These are phyloP conservation scores for Aspergillus candidus DNA, from an alignment of 2,329 filamentous ascomycete species.

Conservation along the genomic window DNA sequence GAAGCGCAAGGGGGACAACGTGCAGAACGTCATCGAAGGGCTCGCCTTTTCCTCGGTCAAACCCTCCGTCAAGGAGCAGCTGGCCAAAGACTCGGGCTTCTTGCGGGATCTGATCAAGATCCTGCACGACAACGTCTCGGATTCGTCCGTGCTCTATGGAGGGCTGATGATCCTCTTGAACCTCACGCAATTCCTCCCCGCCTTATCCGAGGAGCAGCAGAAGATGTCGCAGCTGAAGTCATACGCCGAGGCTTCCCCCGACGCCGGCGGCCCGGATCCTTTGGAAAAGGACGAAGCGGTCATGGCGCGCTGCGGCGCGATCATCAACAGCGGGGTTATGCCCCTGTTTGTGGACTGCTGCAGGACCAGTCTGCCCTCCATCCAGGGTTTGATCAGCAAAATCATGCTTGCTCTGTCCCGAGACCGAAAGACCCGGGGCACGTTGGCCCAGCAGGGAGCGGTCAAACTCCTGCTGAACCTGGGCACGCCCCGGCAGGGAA, in stretches of 20 bases:
- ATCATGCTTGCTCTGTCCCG: slow-evolving; percentile 74
- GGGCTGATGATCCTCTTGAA: slow-evolving; percentile 81
- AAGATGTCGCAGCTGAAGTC: slow-evolving; percentile 87
- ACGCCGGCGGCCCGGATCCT: slow-evolving; percentile 56
- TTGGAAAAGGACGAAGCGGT: slow-evolving; percentile 74
- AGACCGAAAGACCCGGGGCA: slow-evolving; percentile 65
- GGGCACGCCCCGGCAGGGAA: slow-evolving; percentile 44
- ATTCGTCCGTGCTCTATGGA: slow-evolving; percentile 73
- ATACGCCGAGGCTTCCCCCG: slow-evolving; percentile 79
- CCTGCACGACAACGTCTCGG: slow-evolving; percentile 46
- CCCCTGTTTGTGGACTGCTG: slow-evolving; percentile 70
- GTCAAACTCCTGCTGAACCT: slow-evolving; percentile 74
- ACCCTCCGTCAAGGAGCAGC: slow-evolving; percentile 73
- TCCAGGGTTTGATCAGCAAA: slow-evolving; percentile 63
- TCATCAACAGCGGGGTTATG: slow-evolving; percentile 73
- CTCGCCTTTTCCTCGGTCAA: slow-evolving; percentile 87
- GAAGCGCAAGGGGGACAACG: slow-evolving; percentile 43
- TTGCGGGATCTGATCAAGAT: slow-evolving; percentile 59
- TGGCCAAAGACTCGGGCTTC: slow-evolving; percentile 63
- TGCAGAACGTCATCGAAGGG: slow-evolving; percentile 78
- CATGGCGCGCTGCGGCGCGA: slow-evolving; percentile 63
- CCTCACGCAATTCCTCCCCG: slow-evolving; percentile 72
- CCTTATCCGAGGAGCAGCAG: slow-evolving; percentile 81
- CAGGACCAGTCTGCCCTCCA: slow-evolving; percentile 63
- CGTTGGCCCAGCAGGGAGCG: slow-evolving; percentile 88